Base-by-base conservation (phyloP, 2,329 filamentous ascomycete genomes). In the Aspergillus sp. region DNA sequence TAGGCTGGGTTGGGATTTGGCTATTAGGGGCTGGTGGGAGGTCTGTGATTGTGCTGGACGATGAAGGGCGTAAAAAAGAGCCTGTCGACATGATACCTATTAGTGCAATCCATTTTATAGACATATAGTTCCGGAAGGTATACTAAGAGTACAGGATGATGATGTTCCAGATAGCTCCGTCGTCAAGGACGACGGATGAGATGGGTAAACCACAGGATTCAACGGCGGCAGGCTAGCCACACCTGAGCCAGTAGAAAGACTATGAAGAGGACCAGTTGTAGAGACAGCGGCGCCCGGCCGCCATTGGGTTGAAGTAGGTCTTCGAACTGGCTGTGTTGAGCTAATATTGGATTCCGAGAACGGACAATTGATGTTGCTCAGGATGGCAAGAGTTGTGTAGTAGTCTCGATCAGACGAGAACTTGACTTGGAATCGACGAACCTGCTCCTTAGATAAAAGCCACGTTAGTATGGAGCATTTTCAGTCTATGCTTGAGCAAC, bases 381-480 rank as follows among this genome's bases (percentile, higher is more conserved):
- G 55, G n/a, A 71, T 61, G 4, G 67, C 60, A 38, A 73, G 54
- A 2, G 65, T 66, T 19, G 63, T 62, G 42, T 66, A 68, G 49
- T 67, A 74, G 46, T 74, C 69, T 26, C 57, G 55, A 36, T 67
- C 62, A 1, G 57, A 62, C 1, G 56, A 54, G 44, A 73, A 72
- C 45, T 71, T 72, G 48, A 73, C 59, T 46, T 74, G 71, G 19
- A 74, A 72, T 5, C 71, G 67, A 29, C 68, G 67, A 12, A 68
- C 57, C 71, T 74, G 48, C 8, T 8, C 5, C 19, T 5, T 7
- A 4, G 19, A 39, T 19, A 19, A 19, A 19, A 19, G 19, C 19
- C 19, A 8, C 26, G 2, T 28, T 34, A 3, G 52, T 52, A 38
- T 48, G 49, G 42, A 51, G 58, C 64, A 65, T 57, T 60, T 56